These are phyloP conservation scores for Penicillium sp. DNA, from an alignment of 2,329 filamentous ascomycete species.

Conservation along the genomic window DNA sequence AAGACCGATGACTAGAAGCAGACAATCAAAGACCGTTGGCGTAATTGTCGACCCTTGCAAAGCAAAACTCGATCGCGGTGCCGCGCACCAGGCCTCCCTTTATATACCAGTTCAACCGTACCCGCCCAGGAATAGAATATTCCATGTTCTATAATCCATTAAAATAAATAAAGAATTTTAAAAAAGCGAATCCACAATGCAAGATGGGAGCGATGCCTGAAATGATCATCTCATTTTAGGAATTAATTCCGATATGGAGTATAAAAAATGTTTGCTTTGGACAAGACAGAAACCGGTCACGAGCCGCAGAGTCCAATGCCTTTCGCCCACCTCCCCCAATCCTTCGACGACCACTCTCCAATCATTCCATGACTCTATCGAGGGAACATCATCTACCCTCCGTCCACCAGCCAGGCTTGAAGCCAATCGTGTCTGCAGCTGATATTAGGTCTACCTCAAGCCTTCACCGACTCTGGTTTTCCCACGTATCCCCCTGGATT, in stretches of 20 bases:
- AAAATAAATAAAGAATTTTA: neutral
- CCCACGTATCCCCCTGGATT: conserved; percentile 13
- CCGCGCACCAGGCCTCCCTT: conserved; percentile 6
- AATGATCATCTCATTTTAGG: conserved; percentile 2
- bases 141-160: neutral
- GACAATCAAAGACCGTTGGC: neutral
- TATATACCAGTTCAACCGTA: conserved; percentile 4
- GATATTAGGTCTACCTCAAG: conserved; percentile 1
- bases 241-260: neutral
- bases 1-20: neutral
- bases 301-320: conserved; percentile 11
- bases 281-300: conserved; percentile 22
- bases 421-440: neutral
- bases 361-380: neutral
- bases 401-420: neutral
- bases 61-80: neutral
- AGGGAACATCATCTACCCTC: neutral
- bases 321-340: neutral
- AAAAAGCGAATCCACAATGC: neutral
- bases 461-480: conserved; percentile 20
- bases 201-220: neutral
- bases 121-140: neutral
- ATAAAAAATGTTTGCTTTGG: conserved; percentile 24
- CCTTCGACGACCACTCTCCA: neutral
- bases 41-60: neutral